Percentiles rank a stretch among this genome's conserved stretches.
These are phyloP conservation scores for Gracilaria gracilis DNA, from an alignment of 23 red algal genomes.

Conservation along the genomic window DNA sequence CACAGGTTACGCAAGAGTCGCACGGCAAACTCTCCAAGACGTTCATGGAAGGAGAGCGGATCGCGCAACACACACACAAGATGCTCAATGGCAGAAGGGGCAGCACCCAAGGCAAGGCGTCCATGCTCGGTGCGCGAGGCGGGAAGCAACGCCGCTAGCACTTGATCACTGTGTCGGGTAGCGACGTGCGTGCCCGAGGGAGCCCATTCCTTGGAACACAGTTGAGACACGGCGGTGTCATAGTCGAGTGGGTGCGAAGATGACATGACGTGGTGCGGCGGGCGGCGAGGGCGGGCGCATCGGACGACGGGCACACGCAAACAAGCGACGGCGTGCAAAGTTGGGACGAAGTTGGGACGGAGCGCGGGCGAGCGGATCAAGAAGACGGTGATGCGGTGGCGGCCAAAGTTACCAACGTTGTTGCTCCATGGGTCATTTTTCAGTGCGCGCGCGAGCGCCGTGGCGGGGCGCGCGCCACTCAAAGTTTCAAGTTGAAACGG, in stretches of 20 bases:
- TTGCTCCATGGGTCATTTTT: neutral
- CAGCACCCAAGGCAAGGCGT: conserved; percentile 22
- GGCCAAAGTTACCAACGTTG: no score
- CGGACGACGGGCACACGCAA: neutral
- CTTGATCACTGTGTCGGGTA: conserved; percentile 58
- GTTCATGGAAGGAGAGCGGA: conserved; percentile 63
- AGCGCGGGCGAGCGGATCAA: no score
- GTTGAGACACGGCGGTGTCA: conserved; percentile 67
- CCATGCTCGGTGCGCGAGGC: conserved; percentile 60
- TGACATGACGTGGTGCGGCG: neutral
- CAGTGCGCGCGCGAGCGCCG: neutral
- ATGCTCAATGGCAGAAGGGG: conserved; percentile 46
- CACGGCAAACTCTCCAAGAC: conserved; percentile 45
- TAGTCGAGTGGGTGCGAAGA: conserved; percentile 48
- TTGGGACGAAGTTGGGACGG: no score
- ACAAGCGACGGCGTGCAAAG: no score
- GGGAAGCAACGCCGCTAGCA: conserved; percentile 48
- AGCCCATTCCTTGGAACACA: conserved; percentile 59
- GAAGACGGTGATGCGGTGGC: no score
- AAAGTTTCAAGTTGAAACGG: neutral
- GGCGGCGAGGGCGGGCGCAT: neutral
- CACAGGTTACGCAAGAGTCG: conserved; percentile 68
- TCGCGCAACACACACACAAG: conserved; percentile 61
- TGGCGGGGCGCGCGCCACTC: neutral
- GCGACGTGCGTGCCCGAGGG: conserved; percentile 61